Evolutionary conservation across 805 yeast genomes (phyloP).

Genomic region (Starmerella stellata): DNA sequence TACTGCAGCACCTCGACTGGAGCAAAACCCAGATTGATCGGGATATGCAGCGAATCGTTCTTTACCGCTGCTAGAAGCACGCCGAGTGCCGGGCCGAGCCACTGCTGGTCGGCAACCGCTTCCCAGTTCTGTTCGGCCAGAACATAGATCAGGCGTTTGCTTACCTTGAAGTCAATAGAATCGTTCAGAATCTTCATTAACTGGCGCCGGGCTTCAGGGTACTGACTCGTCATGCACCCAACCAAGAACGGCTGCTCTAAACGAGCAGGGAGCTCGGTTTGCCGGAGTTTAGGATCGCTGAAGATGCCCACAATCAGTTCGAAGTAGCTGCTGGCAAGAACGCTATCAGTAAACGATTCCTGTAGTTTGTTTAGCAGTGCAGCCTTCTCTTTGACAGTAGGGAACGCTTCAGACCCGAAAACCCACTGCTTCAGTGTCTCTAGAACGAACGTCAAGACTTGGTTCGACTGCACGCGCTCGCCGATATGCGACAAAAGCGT

Average conservation of each 20-base stretch:
- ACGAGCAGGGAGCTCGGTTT: slow-evolving; percentile 78
- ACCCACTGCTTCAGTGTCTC: slow-evolving; percentile 77
- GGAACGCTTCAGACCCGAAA: slow-evolving; percentile 61
- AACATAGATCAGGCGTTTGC: slow-evolving; percentile 66
- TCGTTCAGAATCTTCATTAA: slow-evolving; percentile 63
- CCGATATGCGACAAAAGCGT: slow-evolving; percentile 75
- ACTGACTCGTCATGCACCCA: slow-evolving; percentile 57
- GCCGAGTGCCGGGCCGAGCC: slow-evolving; percentile 89
- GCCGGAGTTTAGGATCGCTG: slow-evolving; percentile 54
- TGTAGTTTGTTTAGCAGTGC: slow-evolving; percentile 86
- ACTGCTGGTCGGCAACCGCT: slow-evolving; percentile 72
- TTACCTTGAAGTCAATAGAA: slow-evolving; percentile 60
- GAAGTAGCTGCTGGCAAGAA: slow-evolving; percentile 59
- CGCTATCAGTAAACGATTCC: slow-evolving; percentile 56
- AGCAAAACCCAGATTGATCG: slow-evolving; percentile 19
- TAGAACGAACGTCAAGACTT: slow-evolving; percentile 54
- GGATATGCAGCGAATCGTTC: slow-evolving; percentile 31
- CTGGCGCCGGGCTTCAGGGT: slow-evolving; percentile 52
- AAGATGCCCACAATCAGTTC: slow-evolving; percentile 75
- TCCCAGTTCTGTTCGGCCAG: slow-evolving; percentile 98
- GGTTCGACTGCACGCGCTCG: slow-evolving; percentile 69
- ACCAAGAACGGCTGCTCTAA: slow-evolving; percentile 93
- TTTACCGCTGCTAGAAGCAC: slow-evolving; percentile 65
- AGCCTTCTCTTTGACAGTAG: slow-evolving; percentile 90
- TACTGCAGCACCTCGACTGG: slow-evolving; percentile 16